Evolutionary conservation across 2,329 filamentous ascomycete species (phyloP), one percentile per base, ranked within the genome.

Genomic region (Eurotiales sp.): DNA sequence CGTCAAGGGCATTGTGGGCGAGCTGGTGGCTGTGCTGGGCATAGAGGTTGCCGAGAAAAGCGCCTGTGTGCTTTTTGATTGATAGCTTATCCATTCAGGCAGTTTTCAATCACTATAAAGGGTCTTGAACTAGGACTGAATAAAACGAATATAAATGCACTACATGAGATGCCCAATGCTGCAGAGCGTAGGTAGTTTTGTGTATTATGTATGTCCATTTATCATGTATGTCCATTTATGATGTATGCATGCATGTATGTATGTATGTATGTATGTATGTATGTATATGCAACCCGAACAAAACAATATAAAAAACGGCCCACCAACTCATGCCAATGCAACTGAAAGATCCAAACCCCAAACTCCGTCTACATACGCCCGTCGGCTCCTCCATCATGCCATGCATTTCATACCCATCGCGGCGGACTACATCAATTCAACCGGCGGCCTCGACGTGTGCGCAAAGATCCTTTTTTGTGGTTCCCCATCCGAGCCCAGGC

Each of bases 381-480:
- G n/a, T n/a, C n/a, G n/a, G n/a, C n/a, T n/a, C n/a, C n/a, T n/a
- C n/a, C n/a, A n/a, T n/a, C n/a, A n/a, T n/a, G n/a, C n/a, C n/a
- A 41, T 11, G 4, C 10, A 19, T 7, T 5, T 23, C 27, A 17
- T 53, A 8, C 39, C 8, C 30, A 15, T n/a, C 25, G 34, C 45
- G 41, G 48, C 47, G 59, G 55, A 70, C 51, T 74, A 65, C 77
- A 82, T 82, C 61, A 82, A 59, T 64, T 82, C 79, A 12, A 82
- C 72, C 1, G 79, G 79, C 19, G 79, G 79, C 36, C 78, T 67
- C 29, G 77, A 59, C n/a, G 79, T 82, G 65, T 79, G 78, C 12
- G 71, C 65, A 46, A 77, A 68, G 53, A 73, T 71, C 63, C 72
- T 74, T 72, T 74, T 57, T 8, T 70, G 63, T 10, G 65, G 61